Base-by-base conservation (phyloP, 768 basidiomycete species). In the Cyclocybe cylindracea region DNA sequence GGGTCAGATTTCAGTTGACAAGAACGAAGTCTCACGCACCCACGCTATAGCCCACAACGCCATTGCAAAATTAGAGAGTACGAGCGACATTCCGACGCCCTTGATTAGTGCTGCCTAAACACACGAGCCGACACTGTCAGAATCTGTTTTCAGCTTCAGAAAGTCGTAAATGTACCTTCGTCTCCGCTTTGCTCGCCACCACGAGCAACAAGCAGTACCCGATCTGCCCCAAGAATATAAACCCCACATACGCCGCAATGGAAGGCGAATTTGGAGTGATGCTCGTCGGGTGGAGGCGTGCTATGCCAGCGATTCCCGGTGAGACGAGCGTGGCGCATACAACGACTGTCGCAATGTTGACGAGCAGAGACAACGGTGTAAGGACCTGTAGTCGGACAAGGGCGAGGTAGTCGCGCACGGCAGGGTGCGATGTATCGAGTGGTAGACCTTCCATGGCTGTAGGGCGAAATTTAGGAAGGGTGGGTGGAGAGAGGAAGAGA, bases 121-220 rank as follows among this genome's bases (percentile, higher is more conserved):
- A 34, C 29, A 4, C 31, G 18, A 39, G 16, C 8, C 11, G 7
- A 18, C 14, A 10, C 10, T n/a, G 19, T 4, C 47, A 41, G 24
- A 24, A 24, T 24, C 24, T 24, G 4, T 5, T 24, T 5, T 24
- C 24, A 24, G 24, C 24, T 24, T 24, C 24, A 24, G 24, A 24
- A 5, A 3, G 24, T 5, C 7, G 37, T 10, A 10, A 18, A 44
- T 75, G 41, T 51, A 84, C 90, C 76, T 94, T 94, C 4, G 94
- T 96, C 63, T 93, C 91, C 0, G 82, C 75, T 55, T 85, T 91
- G 39, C 78, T 76, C 0, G 86, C 84, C 0, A 87, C 58, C 1
- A 93, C 81, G 4, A 98, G 79, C 13, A 94, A 70, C 10, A 91
- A 55, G 55, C 94, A 95, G 64, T 94, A 94, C 1, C 89, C 93